A percentile compares a stretch with the other conserved stretches of the same genome.
These are phyloP conservation scores for Trichosporon coremiiforme DNA, from an alignment of 1,284 basidiomycete genomes.

Conservation along the genomic window DNA sequence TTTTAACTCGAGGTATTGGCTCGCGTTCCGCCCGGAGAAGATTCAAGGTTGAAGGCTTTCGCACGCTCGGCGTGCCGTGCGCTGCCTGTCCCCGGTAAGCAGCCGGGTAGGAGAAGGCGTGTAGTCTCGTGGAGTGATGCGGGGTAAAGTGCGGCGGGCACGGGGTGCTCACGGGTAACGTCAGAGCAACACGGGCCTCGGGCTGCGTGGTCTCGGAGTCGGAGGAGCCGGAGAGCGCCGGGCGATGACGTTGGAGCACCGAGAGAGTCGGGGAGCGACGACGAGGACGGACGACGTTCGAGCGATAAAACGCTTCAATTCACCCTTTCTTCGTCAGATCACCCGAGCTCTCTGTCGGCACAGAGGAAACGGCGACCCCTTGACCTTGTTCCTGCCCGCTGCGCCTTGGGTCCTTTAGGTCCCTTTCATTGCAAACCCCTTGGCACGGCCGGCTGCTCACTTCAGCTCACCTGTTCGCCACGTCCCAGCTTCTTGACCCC, in stretches of 20 bases:
- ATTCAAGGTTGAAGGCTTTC: background rate
- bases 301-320: slow-evolving; percentile 5
- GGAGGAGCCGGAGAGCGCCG: background rate
- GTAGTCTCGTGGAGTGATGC: too few relatives aligned
- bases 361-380: background rate
- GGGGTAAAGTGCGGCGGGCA: too few relatives aligned
- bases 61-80: background rate
- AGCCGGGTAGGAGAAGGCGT: too few relatives aligned
- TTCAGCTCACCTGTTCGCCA: background rate
- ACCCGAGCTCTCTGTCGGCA: background rate
- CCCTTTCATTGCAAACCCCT: background rate
- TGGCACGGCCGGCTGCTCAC: background rate
- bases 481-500: background rate
- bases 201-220: background rate
- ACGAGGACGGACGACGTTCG: background rate
- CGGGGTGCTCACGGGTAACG: background rate
- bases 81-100: too few relatives aligned
- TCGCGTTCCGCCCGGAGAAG: background rate
- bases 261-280: background rate
- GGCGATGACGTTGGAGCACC: background rate
- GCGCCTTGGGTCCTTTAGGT: slow-evolving; percentile 5
- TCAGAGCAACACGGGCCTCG: background rate
- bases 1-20: background rate
- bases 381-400: background rate
- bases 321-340: background rate